Conservation (phyloP, 179 eudicot genomes). For the Beta macrorhiza region DNA sequence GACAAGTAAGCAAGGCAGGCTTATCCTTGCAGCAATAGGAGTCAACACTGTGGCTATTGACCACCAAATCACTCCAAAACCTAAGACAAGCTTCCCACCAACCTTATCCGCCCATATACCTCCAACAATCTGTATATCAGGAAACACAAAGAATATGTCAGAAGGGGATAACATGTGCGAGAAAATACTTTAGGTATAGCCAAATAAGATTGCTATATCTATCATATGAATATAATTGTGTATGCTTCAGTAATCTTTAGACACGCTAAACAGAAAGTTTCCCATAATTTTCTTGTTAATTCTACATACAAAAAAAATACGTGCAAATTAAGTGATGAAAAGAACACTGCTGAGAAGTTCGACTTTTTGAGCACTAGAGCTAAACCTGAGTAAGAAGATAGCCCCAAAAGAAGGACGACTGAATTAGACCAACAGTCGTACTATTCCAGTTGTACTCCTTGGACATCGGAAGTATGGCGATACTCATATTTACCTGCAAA, state of each 20-base stretch:
- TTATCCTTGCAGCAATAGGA: conserved; percentile 82
- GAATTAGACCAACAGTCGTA: conserved; percentile 94
- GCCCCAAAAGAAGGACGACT: conserved; percentile 99
- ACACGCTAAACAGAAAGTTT: background rate
- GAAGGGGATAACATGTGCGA: background rate
- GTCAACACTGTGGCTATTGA: conserved; percentile 84
- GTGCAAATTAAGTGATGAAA: background rate
- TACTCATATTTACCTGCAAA: conserved; percentile 92
- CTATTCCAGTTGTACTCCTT: conserved; percentile 89
- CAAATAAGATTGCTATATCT: background rate
- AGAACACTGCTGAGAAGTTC: background rate
- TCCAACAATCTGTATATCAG: conserved; percentile 62
- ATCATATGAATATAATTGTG: background rate
- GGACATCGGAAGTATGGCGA: conserved; percentile 98
- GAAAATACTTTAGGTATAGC: background rate
- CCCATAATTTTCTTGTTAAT: background rate
- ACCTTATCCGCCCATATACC: conserved; percentile 96
- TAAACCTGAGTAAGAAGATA: conserved; percentile 95
- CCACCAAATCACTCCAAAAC: conserved; percentile 99
- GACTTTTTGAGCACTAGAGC: conserved; percentile 11
- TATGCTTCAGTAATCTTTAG: background rate
- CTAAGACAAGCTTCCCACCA: conserved; percentile 88
- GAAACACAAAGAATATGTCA: conserved; percentile 16
- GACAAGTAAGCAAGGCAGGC: conserved; percentile 80
- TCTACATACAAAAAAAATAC: background rate